Conservation (phyloP, 176 grass and related monocot species). For the Hsuehochloa calcarea region DNA sequence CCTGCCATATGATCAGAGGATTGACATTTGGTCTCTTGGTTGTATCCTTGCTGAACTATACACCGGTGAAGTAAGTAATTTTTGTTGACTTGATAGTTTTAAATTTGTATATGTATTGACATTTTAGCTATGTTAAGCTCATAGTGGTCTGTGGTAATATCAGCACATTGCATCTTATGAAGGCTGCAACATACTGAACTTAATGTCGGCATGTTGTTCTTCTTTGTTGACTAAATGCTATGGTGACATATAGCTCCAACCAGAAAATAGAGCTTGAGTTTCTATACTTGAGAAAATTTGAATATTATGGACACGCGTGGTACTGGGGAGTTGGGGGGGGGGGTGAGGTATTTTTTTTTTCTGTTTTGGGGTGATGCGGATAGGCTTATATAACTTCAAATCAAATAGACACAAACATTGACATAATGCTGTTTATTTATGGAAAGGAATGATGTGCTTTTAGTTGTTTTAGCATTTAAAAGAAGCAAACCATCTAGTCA, state of each 20-base stretch:
- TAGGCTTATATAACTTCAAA: neutral
- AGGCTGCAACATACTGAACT: neutral
- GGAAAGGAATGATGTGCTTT: conserved; percentile 2
- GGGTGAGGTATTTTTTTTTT: neutral
- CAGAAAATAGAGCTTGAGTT: conserved; percentile 4
- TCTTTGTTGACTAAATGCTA: conserved; percentile 14
- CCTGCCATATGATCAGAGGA: conserved; percentile 89
- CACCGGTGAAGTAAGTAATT: conserved; percentile 69
- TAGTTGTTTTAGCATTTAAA: conserved; percentile 22
- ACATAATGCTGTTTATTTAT: neutral
- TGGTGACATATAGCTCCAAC: neutral
- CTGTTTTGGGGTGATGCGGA: neutral
- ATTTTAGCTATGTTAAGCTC: neutral
- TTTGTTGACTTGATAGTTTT: conserved; percentile 4
- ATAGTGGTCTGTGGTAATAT: conserved; percentile 4
- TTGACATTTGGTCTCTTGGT: conserved; percentile 98
- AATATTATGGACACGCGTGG: neutral
- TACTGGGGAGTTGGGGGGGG: neutral
- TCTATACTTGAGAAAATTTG: neutral
- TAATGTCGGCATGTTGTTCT: neutral
- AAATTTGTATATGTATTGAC: neutral
- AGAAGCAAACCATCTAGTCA: neutral
- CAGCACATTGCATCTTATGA: neutral
- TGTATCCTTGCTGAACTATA: conserved; percentile 91
- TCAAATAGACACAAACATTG: neutral